Percentiles rank a stretch among this genome's conserved stretches.
Evolutionary conservation across 2,329 filamentous ascomycete species (phyloP).

Genomic region (Tolypocladium tundrense): DNA sequence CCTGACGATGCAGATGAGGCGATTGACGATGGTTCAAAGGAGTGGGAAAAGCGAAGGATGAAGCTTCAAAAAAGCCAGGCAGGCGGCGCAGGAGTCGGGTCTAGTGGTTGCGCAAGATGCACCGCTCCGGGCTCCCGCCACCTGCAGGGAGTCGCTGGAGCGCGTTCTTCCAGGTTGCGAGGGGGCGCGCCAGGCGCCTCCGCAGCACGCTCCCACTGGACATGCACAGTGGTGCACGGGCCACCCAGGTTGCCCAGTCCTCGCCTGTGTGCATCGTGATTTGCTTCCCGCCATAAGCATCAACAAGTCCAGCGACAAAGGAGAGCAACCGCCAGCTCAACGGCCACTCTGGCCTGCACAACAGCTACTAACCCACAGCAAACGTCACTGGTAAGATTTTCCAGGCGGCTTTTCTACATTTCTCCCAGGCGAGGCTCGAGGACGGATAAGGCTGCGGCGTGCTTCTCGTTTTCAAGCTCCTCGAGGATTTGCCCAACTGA

Average conservation of each 20-base stretch:
- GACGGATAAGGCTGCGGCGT: not conserved
- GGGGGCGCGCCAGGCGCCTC: not conserved
- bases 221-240: no score
- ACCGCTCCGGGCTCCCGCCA: not conserved
- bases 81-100: not conserved
- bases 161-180: not conserved
- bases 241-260: not conserved
- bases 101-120: not conserved
- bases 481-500: not conserved
- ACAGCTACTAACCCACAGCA: constrained; percentile 21
- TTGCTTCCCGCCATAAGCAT: constrained; percentile 13
- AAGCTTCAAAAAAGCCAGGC: not conserved
- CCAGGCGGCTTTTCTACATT: not conserved
- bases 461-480: not conserved
- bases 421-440: not conserved
- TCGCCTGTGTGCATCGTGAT: not conserved
- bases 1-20: not conserved
- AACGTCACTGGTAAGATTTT: not conserved
- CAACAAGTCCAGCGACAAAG: constrained; percentile 18
- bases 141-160: constrained; percentile 1
- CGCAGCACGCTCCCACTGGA: not conserved
- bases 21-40: not conserved
- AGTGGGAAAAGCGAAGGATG: not conserved
- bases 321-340: constrained; percentile 16
- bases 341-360: constrained; percentile 18